Evolutionary conservation across 352 stramenopile genomes (phyloP).

Genomic region (Pythium coloratum): DNA sequence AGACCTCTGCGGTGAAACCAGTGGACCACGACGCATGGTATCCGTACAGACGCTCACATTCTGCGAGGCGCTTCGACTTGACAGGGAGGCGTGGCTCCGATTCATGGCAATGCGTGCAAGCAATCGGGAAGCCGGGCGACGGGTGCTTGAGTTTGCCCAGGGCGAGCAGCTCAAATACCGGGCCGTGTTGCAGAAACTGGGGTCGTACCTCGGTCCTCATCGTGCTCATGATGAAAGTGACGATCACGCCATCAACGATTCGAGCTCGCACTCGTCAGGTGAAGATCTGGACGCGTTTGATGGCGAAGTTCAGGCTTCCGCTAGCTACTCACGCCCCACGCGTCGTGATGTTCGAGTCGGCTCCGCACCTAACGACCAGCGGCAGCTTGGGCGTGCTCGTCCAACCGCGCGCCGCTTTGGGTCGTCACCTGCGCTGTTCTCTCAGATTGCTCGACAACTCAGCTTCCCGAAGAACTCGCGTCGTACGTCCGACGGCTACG

Average conservation of each 20-base stretch:
- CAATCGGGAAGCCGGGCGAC: slow-evolving; percentile 12
- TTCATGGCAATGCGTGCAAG: slow-evolving; percentile 23
- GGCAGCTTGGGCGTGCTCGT: background rate
- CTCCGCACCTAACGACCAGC: slow-evolving; percentile 5
- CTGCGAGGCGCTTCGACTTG: slow-evolving; percentile 28
- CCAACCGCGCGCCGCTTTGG: slow-evolving; percentile 6
- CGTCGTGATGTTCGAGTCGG: background rate
- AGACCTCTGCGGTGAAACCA: background rate
- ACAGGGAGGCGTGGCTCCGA: slow-evolving; percentile 21
- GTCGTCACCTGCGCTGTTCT: slow-evolving; percentile 20
- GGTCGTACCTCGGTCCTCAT: slow-evolving; percentile 12
- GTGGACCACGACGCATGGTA: slow-evolving; percentile 18
- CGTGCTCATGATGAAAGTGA: background rate
- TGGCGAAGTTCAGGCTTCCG: background rate
- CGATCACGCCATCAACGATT: background rate
- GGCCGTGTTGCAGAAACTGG: slow-evolving; percentile 21
- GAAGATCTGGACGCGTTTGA: slow-evolving; percentile 13
- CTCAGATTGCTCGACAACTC: slow-evolving; percentile 12
- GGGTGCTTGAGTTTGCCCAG: slow-evolving; percentile 21
- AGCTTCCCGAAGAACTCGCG: background rate
- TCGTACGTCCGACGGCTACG: slow-evolving; percentile 13
- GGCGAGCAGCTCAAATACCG: slow-evolving; percentile 23
- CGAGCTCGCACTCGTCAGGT: slow-evolving; percentile 3
- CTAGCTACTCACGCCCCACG: background rate
- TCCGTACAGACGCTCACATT: slow-evolving; percentile 28